Base-by-base conservation (phyloP, 1,284 basidiomycete species). In the Trametes pubescens region DNA sequence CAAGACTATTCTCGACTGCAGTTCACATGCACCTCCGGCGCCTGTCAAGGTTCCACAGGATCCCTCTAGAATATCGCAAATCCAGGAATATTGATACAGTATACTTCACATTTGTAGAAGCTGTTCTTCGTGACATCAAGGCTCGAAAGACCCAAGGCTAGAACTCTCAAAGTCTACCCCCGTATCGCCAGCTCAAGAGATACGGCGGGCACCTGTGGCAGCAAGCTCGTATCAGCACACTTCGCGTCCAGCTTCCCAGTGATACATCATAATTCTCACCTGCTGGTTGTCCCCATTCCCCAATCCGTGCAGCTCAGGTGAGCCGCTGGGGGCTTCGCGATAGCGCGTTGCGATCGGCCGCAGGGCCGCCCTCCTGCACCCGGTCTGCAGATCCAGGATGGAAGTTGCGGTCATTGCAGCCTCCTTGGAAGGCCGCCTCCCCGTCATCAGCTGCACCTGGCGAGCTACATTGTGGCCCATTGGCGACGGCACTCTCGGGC, bases 381-480 rank as follows among this genome's bases (percentile, higher is more conserved):
- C 46, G 61, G 32, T 55, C 29, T 5, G 29, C 29, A 8, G 29
- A 32, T 32, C 60, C 58, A 10, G 59, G 37, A 7, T 59, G 56
- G 65, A 68, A 66, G 32, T 65, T 64, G n/a, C 60, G 57, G 37
- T 63, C 55, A 43, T 66, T 70, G 35, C 44, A 21, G 14, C 56
- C 59, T n/a, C 48, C 49, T n/a, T 54, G 37, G 7, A 49, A 14
- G 11, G 55, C 8, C 18, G 32, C 2, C 1, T 46, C 54, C 22
- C 44, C 37, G 14, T 37, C 59, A 2, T 46, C 57, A 3, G 54
- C 14, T 2, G 55, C 49, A 35, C 40, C 47, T 35, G 52, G 54
- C 47, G 57, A 37, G 51, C 61, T 59, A 40, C 51, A 51, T 32
- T 32, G 29, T 13, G 59, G 55, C 8, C 35, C 63, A 16, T 61